Evolutionary conservation across 2,329 filamentous ascomycete genomes (phyloP).

Genomic region (Cladosporium sp.): DNA sequence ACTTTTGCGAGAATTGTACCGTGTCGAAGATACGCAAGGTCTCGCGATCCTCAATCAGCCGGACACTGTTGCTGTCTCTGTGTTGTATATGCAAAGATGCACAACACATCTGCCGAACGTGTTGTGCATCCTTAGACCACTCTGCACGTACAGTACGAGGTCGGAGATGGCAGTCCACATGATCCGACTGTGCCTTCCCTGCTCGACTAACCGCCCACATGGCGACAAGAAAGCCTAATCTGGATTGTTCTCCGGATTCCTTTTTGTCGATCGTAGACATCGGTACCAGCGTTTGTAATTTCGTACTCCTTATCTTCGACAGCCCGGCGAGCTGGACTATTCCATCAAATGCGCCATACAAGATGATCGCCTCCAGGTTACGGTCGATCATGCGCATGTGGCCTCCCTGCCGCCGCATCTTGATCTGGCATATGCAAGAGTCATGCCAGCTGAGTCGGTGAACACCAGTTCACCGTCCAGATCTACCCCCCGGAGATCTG

Average conservation of each 20-base stretch:
- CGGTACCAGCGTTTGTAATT: background rate
- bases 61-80: no score
- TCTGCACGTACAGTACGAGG: background rate
- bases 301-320: background rate
- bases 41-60: no score
- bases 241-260: background rate
- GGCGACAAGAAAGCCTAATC: background rate
- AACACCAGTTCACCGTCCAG: background rate
- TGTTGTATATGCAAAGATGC: no score
- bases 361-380: constrained; percentile 2
- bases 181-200: background rate
- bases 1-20: no score
- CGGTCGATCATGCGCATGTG: background rate
- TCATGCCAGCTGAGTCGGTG: background rate
- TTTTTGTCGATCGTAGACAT: background rate
- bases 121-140: background rate
- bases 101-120: background rate
- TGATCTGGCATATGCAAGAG: background rate
- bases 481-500: background rate
- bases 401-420: background rate
- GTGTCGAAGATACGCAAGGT: no score
- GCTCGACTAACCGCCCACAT: background rate
- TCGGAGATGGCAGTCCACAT: background rate
- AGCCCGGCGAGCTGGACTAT: background rate
- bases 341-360: background rate